Conservation (phyloP, 306 rosid genomes). For the Trifolium subterraneum region DNA sequence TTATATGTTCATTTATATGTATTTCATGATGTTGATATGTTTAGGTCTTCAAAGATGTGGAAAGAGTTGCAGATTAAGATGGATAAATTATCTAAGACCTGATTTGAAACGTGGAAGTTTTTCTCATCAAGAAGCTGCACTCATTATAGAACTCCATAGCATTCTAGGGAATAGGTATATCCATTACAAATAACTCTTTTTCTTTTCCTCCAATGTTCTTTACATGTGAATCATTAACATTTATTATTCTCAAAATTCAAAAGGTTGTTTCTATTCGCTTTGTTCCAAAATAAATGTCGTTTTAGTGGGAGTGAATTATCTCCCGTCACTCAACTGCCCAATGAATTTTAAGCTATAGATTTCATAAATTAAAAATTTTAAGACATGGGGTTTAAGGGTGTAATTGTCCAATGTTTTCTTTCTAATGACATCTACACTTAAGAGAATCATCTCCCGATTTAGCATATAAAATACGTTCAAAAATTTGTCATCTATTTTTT, state of each 20-base stretch:
- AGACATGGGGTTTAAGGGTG: too few relatives aligned
- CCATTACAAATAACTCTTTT: conserved; percentile 23
- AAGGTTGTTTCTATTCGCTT: neutral
- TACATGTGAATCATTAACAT: conserved; percentile 25
- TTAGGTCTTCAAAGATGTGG: conserved; percentile 90
- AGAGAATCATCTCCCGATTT: too few relatives aligned
- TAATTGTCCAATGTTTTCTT: too few relatives aligned
- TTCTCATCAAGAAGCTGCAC: conserved; percentile 89
- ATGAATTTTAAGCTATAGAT: too few relatives aligned
- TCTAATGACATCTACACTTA: too few relatives aligned
- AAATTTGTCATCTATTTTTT: too few relatives aligned
- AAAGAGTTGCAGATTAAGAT: conserved; percentile 93
- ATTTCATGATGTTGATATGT: conserved; percentile 19
- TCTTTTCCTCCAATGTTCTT: neutral
- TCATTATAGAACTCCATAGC: conserved; percentile 84
- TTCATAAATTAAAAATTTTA: too few relatives aligned
- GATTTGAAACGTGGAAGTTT: conserved; percentile 96
- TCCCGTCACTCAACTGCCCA: too few relatives aligned
- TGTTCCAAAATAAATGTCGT: too few relatives aligned
- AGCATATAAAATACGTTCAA: too few relatives aligned
- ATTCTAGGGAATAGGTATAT: conserved; percentile 89
- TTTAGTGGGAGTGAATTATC: too few relatives aligned
- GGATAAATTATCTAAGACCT: conserved; percentile 97
- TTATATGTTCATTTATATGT: neutral
- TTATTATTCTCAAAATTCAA: neutral